Evolutionary conservation across 2,329 filamentous ascomycete genomes (phyloP).

Genomic region (Bimuria novae-zelandiae): DNA sequence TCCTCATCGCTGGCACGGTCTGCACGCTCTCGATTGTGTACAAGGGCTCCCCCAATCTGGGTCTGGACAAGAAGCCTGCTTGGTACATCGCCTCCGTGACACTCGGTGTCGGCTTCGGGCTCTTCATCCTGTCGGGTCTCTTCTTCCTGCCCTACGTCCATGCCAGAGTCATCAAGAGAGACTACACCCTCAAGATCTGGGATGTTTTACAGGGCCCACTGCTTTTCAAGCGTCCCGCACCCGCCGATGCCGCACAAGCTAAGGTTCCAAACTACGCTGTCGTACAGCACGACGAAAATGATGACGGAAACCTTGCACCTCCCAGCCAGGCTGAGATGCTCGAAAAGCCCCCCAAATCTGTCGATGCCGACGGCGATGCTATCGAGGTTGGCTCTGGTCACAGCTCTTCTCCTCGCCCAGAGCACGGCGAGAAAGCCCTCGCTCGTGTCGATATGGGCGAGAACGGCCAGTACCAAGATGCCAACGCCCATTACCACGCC

Average conservation of each 20-base stretch:
- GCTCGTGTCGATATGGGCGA: slow-evolving; percentile 57
- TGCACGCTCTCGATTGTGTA: slow-evolving; percentile 79
- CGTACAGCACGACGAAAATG: slow-evolving; percentile 61
- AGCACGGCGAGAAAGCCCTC: slow-evolving; percentile 39
- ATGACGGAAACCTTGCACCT: not conserved
- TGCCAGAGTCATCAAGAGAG: slow-evolving; percentile 69
- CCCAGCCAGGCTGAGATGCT: not conserved
- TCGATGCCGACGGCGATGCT: slow-evolving; percentile 26
- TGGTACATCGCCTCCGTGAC: slow-evolving; percentile 71
- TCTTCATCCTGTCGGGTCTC: slow-evolving; percentile 63
- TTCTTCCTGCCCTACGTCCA: slow-evolving; percentile 77
- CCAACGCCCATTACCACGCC: not conserved
- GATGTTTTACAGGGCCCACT: slow-evolving; percentile 66
- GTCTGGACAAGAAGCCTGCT: slow-evolving; percentile 66
- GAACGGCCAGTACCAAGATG: slow-evolving; percentile 28
- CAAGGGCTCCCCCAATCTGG: slow-evolving; percentile 74
- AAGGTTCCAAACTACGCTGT: slow-evolving; percentile 77
- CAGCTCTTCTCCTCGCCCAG: slow-evolving; percentile 12
- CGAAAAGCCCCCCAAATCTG: slow-evolving; percentile 35
- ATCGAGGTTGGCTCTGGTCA: slow-evolving; percentile 3
- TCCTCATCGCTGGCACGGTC: slow-evolving; percentile 74
- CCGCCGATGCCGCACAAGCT: slow-evolving; percentile 58
- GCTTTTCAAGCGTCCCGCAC: slow-evolving; percentile 58
- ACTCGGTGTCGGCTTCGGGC: slow-evolving; percentile 65
- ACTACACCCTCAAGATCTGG: slow-evolving; percentile 66